These are phyloP conservation scores for Debaryomyces tyrocola DNA, from an alignment of 805 yeast genomes.

Conservation along the genomic window DNA sequence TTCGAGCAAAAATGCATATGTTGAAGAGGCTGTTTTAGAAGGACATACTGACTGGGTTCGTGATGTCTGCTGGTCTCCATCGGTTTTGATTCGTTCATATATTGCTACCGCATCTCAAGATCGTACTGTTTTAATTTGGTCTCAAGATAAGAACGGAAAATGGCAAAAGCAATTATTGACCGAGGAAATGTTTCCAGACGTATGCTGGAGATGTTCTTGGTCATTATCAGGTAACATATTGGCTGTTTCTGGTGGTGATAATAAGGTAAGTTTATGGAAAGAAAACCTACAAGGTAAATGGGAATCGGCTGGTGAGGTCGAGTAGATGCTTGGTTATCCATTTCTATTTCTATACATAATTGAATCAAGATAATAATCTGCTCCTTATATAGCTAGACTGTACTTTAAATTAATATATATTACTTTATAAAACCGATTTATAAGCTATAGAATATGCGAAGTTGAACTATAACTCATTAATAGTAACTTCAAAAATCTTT, in stretches of 20 bases:
- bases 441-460: too few species aligned
- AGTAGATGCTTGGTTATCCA: constrained; percentile 48
- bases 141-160: constrained; percentile 64
- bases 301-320: constrained; percentile 97
- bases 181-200: constrained; percentile 88
- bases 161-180: constrained; percentile 84
- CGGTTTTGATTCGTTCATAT: constrained; percentile 79
- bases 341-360: background rate
- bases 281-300: constrained; percentile 90
- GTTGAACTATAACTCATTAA: constrained; percentile 39
- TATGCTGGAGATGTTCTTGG: constrained; percentile 98
- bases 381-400: background rate
- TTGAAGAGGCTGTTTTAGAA: constrained; percentile 71
- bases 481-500: constrained; percentile 60
- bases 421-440: background rate
- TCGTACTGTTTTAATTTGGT: constrained; percentile 92
- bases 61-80: constrained; percentile 98
- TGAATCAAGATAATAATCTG: background rate
- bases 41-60: constrained; percentile 99
- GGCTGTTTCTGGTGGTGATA: constrained; percentile 96
- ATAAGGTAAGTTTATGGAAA: constrained; percentile 94
- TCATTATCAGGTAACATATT: constrained; percentile 91
- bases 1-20: constrained; percentile 53
- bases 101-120: constrained; percentile 98
- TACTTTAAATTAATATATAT: constrained; percentile 1